Base-by-base conservation (phyloP, 2,329 filamentous ascomycete genomes). In the Juglanconis oblonga region DNA sequence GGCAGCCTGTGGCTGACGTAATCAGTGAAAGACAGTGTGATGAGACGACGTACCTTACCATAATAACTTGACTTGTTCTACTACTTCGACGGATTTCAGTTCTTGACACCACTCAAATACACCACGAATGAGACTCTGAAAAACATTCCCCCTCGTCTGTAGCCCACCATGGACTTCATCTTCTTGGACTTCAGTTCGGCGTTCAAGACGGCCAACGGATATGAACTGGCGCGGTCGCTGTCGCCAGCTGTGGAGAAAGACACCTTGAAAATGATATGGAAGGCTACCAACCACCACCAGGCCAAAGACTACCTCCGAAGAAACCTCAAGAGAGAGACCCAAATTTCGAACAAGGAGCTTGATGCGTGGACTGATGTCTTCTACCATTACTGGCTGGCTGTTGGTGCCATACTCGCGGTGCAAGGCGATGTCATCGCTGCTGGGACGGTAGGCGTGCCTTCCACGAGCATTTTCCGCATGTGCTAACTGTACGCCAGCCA, bases 281-380 rank as follows among this genome's bases (percentile, higher is more conserved):
- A 87, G 67, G 86, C 86, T 67, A 89, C 89, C 50, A 91, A 90
- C 70, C 74, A 81, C 51, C 81, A 85, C 65, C 85, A 85, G 67
- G 79, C 87, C 53, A 86, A 87, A 64, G 79, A 81, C 40, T 89
- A 95, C 67, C 80, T 97, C 57, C 87, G 87, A 59, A 87, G 90
- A 69, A 81, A 95, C 59, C 84, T 94, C 62, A 77, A 79, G 60
- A 24, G 47, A 29, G 55, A 51, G 45, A 51, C 45, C 35, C 38
- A 44, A 6, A 49, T 56, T 29, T 49, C 44, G 4, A 86, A 88
- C 65, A 82, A 87, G 45, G 91, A 97, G 76, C 79, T 85, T 31
- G 84, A 82, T 60, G 88, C 87, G n/a, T 99, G 95, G 95, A 80
- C 88, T 0, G 93, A 97, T 44, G 87, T 98, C 35, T 96, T 93